Base-by-base conservation (phyloP, 2,329 filamentous ascomycete species). In the Thielaviopsis ethacetica region DNA sequence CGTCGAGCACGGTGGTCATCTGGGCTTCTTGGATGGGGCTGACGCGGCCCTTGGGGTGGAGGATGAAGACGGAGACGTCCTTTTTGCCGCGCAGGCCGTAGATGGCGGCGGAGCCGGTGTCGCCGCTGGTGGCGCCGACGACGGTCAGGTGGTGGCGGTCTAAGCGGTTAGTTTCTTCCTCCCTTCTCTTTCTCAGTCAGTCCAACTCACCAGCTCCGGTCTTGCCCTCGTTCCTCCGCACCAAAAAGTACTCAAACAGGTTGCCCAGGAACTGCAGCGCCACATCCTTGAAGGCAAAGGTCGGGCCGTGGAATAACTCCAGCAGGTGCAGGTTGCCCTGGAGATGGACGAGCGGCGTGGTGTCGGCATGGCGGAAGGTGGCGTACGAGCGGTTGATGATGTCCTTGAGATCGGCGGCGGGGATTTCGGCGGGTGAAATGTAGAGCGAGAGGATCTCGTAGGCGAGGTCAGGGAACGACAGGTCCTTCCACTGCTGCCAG, bases 261-360 rank as follows among this genome's bases (percentile, higher is more conserved):
- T 98, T 97, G n/a, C 93, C 93, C 1, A 98, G 75, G 68, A 96
- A 93, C 66, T 97, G 91, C 62, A 97, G 76, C 17, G 56, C 63
- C 27, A 91, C 87, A 71, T 97, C 91, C 73, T 97, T 95, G 76
- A 97, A 97, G 1, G 91, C 86, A 69, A 90, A 96, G 0, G 86
- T 97, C 5, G 91, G 93, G 1, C 93, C 93, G 70, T 97, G 91
- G 77, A 97, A 98, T 51, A 98, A 80, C 72, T 98, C 93, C 38
- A 98, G 81, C 59, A 96, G 76, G 68, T 95, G 83, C 50, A 96
- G 76, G 68, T 91, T 86, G 66, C 81, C 75, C 67, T 91, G 80
- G 57, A 96, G 76, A n/a, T 86, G 82, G 51, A 88, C 79, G 26
- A 93, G 73, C 0, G 93, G 93, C 0, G 88, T 90, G 50, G 88